Conservation (phyloP, 331 rosid species). For the Erythrophleum ivorense region DNA sequence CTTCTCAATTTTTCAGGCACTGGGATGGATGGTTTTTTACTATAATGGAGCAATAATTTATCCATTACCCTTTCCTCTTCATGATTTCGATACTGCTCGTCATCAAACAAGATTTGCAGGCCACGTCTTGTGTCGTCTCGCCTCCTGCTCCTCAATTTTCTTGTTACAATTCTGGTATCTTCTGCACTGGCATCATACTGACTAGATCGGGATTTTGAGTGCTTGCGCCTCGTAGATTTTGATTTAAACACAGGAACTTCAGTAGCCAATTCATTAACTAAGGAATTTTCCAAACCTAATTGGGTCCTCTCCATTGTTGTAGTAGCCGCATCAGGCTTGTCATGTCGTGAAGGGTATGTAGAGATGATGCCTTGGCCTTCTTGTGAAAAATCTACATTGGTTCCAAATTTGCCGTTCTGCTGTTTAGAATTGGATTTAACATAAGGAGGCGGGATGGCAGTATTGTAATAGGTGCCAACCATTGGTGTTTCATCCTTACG, state of each 20-base stretch:
- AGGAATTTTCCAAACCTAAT: constrained; percentile 47
- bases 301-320: constrained; percentile 39
- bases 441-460: constrained; percentile 81
- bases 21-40: constrained; percentile 67
- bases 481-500: constrained; percentile 56
- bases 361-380: constrained; percentile 43
- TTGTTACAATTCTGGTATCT: constrained; percentile 45
- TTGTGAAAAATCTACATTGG: constrained; percentile 49
- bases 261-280: constrained; percentile 45
- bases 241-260: constrained; percentile 57
- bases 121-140: constrained; percentile 78
- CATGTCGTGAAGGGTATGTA: constrained; percentile 49
- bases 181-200: constrained; percentile 52
- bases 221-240: constrained; percentile 71
- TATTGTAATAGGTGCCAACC: constrained; percentile 59
- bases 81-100: constrained; percentile 57
- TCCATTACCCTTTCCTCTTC: constrained; percentile 89
- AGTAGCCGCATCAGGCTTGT: constrained; percentile 48
- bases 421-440: constrained; percentile 63
- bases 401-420: constrained; percentile 46
- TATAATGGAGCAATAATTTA: constrained; percentile 79
- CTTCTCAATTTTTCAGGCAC: constrained; percentile 66
- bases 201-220: constrained; percentile 62
- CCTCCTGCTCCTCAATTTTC: constrained; percentile 74
- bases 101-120: constrained; percentile 70